Percentiles rank a stretch among this genome's conserved stretches.
Conservation (phyloP, 768 basidiomycete genomes). For the Termitomyces sp. region DNA sequence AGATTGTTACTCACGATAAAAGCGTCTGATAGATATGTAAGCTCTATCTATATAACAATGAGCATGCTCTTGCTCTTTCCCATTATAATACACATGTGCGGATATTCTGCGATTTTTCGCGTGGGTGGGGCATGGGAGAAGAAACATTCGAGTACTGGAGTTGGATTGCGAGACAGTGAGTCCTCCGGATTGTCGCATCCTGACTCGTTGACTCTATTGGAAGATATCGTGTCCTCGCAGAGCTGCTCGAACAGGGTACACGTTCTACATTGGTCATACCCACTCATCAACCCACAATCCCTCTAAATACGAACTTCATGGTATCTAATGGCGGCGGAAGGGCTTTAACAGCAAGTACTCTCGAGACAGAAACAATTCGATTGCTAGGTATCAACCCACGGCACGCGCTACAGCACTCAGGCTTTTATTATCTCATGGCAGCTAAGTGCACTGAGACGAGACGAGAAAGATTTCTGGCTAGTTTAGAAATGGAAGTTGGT, state of each 20-base stretch:
- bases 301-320: constrained; percentile 20
- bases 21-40: constrained; percentile 67
- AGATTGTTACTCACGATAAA: neutral
- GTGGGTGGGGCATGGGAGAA: constrained; percentile 94
- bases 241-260: constrained; percentile 83
- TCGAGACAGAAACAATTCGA: constrained; percentile 61
- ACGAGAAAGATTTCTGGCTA: constrained; percentile 61
- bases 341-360: constrained; percentile 11
- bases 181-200: constrained; percentile 14
- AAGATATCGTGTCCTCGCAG: constrained; percentile 88
- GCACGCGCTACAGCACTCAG: constrained; percentile 85
- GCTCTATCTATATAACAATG: constrained; percentile 88
- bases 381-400: constrained; percentile 74
- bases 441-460: constrained; percentile 83
- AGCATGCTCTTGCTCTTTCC: constrained; percentile 74
- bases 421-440: constrained; percentile 89
- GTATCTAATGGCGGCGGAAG: constrained; percentile 13
- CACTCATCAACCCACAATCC: constrained; percentile 45
- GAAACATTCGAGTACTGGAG: constrained; percentile 98
- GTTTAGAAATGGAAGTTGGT: constrained; percentile 57
- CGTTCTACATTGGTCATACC: constrained; percentile 64
- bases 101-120: constrained; percentile 81
- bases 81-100: constrained; percentile 86
- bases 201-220: constrained; percentile 1
- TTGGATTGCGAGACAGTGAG: constrained; percentile 91